Evolutionary conservation across 2,329 filamentous ascomycete species (phyloP).

Genomic region (Pyricularia sp.): DNA sequence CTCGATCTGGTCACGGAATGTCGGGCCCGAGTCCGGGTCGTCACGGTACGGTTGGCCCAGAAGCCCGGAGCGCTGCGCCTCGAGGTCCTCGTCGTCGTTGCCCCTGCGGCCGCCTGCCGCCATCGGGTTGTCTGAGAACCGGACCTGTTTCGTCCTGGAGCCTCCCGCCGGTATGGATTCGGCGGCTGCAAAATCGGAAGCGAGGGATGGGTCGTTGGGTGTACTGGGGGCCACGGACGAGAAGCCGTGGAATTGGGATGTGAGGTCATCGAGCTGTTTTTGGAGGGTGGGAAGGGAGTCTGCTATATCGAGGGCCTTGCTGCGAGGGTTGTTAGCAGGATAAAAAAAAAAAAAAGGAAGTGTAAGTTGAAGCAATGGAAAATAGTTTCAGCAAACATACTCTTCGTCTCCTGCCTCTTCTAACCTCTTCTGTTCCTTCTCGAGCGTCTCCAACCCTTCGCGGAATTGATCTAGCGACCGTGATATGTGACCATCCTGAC

Average conservation of each 20-base stretch:
- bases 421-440: constrained; percentile 49
- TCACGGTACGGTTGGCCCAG: constrained; percentile 50
- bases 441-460: constrained; percentile 61
- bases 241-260: constrained; percentile 65
- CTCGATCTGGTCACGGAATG: constrained; percentile 45
- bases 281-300: constrained; percentile 58
- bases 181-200: constrained; percentile 52
- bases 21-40: constrained; percentile 40
- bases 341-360: neutral
- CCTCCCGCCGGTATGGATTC: constrained; percentile 27
- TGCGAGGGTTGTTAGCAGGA: constrained; percentile 11
- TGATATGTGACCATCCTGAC: constrained; percentile 79
- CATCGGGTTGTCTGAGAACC: constrained; percentile 59
- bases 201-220: constrained; percentile 51
- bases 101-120: constrained; percentile 36
- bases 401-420: constrained; percentile 50
- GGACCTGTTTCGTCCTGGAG: constrained; percentile 55
- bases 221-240: constrained; percentile 33
- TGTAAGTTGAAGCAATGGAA: neutral
- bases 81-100: constrained; percentile 31
- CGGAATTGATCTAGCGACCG: constrained; percentile 77
- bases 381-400: constrained; percentile 24
- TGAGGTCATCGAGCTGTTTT: constrained; percentile 63
- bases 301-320: constrained; percentile 36
- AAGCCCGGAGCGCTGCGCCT: constrained; percentile 19